phyloP scores from a whole-genome alignment of 1,284 basidiomycete genomes.

The Rhodofomes roseus region DNA sequence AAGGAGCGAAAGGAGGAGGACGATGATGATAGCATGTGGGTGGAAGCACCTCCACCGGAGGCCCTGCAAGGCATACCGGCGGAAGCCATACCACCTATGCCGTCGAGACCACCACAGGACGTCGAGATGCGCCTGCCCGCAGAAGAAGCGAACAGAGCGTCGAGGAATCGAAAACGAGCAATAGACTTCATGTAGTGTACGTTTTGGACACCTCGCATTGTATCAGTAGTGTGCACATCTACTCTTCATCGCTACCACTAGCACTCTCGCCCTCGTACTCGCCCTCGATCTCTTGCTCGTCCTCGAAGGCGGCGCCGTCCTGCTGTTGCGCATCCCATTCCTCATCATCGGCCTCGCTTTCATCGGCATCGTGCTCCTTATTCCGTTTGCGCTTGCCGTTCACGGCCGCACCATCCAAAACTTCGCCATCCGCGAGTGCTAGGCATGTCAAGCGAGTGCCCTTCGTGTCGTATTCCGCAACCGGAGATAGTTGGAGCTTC shows the following conservation, averaged over 20 bases:
- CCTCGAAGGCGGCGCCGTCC: conserved; percentile 6
- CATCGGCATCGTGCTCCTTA: conserved; percentile 14
- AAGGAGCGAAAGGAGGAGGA: conserved; percentile 33
- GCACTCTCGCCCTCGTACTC: conserved; percentile 6
- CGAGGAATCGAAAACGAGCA: conserved; percentile 53
- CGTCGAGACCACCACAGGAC: conserved; percentile 4
- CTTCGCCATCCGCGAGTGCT: conserved; percentile 60
- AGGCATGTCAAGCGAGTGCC: conserved; percentile 83
- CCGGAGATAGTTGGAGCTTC: conserved; percentile 45
- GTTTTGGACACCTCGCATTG: conserved; percentile 1
- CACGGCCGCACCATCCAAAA: conserved; percentile 13
- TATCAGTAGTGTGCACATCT: conserved; percentile 8
- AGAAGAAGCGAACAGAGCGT: conserved; percentile 22
- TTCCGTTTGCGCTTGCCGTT: conserved; percentile 39
- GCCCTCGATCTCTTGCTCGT: conserved; percentile 6
- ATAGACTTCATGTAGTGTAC: conserved; percentile 57
- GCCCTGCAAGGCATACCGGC: conserved; percentile 31
- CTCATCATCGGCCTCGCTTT: conserved; percentile 8
- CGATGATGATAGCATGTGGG: conserved; percentile 57
- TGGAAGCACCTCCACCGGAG: conserved; percentile 52
- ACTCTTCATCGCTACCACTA: conserved; percentile 12
- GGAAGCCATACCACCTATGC: conserved; percentile 20
- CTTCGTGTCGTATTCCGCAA: conserved; percentile 76
- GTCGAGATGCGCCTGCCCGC: background rate
- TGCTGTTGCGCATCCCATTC: conserved; percentile 3